These are phyloP conservation scores for Bipolaris victoriae DNA, from an alignment of 2,329 filamentous ascomycete genomes.

Conservation along the genomic window DNA sequence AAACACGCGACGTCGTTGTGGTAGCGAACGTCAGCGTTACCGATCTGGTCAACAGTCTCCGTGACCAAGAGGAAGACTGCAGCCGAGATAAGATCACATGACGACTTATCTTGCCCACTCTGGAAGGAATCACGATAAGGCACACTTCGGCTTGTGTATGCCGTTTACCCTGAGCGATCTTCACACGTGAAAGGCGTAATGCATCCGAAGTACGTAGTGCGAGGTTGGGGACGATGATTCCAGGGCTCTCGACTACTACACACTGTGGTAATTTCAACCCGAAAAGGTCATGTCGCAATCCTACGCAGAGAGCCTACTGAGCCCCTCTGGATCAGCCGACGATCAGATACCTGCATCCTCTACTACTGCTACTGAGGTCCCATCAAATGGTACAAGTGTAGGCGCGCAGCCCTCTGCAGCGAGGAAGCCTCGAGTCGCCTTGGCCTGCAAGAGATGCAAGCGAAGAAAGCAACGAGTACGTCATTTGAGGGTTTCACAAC, in stretches of 20 bases:
- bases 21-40: background rate
- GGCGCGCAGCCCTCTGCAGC: conserved; percentile 8
- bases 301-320: conserved; percentile 5
- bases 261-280: conserved; percentile 1
- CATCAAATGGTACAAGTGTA: conserved; percentile 6
- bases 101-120: background rate
- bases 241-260: conserved; percentile 5
- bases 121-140: conserved; percentile 9
- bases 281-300: conserved; percentile 12
- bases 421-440: conserved; percentile 29
- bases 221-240: background rate
- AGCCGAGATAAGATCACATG: conserved; percentile 13
- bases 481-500: background rate
- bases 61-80: background rate
- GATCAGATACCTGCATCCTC: conserved; percentile 2
- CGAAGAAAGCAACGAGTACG: conserved; percentile 36
- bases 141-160: conserved; percentile 5
- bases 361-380: conserved; percentile 14
- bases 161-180: background rate
- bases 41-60: background rate
- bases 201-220: background rate
- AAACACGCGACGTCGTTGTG: conserved; percentile 3
- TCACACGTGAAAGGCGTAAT: conserved; percentile 8
- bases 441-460: conserved; percentile 38
- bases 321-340: conserved; percentile 4